Conservation (phyloP, 768 basidiomycete species). For the Trametes elegans region DNA sequence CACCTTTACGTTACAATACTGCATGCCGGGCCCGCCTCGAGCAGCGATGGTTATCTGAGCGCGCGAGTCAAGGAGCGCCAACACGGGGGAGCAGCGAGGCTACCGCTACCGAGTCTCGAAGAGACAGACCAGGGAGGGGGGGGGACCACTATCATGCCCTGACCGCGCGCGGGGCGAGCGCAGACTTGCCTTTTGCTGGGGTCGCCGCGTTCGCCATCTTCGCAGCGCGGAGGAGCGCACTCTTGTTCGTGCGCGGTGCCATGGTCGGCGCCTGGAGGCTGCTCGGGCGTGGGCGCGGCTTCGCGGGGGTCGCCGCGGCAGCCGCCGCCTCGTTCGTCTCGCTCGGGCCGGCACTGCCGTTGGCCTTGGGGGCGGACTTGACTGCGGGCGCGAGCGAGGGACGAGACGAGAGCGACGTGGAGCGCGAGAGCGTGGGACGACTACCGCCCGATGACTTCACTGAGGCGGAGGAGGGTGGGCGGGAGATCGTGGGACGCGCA, state of each 20-base stretch:
- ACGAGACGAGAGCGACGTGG: conserved; percentile 7
- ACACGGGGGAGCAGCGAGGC: too few relatives aligned
- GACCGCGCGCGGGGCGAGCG: conserved; percentile 14
- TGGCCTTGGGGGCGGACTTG: not conserved
- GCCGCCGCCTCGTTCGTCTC: not conserved
- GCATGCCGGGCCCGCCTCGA: too few relatives aligned
- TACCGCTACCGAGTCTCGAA: too few relatives aligned
- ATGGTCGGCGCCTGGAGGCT: conserved; percentile 62
- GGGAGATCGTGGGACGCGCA: conserved; percentile 21
- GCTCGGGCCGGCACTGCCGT: not conserved
- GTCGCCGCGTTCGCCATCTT: conserved; percentile 48
- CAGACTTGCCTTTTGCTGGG: conserved; percentile 13
- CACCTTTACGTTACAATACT: too few relatives aligned
- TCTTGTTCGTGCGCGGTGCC: conserved; percentile 68
- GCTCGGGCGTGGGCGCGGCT: conserved; percentile 51
- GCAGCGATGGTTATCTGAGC: not conserved
- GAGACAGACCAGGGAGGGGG: not conserved
- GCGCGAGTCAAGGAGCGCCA: not conserved
- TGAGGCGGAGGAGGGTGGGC: conserved; percentile 25
- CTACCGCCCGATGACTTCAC: not conserved
- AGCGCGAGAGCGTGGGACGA: conserved; percentile 8
- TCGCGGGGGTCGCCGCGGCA: conserved; percentile 23
- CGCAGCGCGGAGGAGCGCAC: conserved; percentile 65
- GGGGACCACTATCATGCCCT: conserved; percentile 4
- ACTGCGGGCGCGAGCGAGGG: conserved; percentile 6